Conservation (phyloP, 805 yeast species). For the Myxozyma melibiosi region DNA sequence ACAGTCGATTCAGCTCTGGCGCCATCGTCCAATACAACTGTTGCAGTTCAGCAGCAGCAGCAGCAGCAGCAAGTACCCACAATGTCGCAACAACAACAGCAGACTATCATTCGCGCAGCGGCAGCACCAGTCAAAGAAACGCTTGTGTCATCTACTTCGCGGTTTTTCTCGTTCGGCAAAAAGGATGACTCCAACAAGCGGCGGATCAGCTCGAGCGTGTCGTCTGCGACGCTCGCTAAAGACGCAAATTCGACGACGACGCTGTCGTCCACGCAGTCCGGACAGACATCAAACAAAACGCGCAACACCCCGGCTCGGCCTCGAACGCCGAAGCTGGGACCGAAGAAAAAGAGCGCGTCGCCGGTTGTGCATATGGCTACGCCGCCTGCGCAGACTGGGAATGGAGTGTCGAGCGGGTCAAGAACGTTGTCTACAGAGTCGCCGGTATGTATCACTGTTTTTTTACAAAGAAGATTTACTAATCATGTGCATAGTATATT, state of each 20-base stretch:
- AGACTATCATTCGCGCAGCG: background rate
- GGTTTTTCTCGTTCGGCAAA: slow-evolving; percentile 10
- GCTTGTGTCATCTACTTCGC: background rate
- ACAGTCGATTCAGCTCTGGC: too few species aligned
- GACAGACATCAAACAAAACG: too few species aligned
- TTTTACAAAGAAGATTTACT: background rate
- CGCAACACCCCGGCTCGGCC: too few species aligned
- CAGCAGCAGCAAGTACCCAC: background rate
- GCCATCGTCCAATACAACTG: too few species aligned
- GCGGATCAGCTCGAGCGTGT: background rate
- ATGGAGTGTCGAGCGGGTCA: background rate
- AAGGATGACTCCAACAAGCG: background rate
- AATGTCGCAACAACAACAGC: background rate
- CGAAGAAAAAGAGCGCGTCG: too few species aligned
- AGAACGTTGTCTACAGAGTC: background rate
- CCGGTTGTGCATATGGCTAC: too few species aligned
- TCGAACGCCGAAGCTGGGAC: too few species aligned
- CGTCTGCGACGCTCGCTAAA: background rate
- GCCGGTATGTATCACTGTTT: slow-evolving; percentile 1
- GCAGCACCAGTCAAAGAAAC: background rate
- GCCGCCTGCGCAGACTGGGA: background rate
- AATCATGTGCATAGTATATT: background rate
- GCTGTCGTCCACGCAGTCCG: too few species aligned
- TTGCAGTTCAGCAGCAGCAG: background rate
- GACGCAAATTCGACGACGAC: too few species aligned